Conservation (phyloP, 768 basidiomycete genomes). For the Cubamyces sp. region DNA sequence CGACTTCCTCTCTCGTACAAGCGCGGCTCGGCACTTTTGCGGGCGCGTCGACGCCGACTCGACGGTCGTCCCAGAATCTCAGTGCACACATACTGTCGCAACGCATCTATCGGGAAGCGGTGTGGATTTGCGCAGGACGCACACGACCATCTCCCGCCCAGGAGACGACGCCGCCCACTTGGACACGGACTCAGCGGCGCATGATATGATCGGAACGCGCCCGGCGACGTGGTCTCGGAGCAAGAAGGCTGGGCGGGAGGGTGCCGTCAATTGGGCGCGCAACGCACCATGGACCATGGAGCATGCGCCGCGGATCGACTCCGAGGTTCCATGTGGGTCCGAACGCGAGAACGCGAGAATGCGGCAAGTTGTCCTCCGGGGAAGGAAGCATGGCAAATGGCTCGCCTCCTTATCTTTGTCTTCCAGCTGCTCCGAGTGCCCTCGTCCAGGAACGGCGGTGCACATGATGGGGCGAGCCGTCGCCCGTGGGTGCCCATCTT, state of each 20-base stretch:
- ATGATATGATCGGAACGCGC: constrained; percentile 1
- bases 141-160: constrained; percentile 1
- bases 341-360: not conserved
- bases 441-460: too few relatives aligned
- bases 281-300: not conserved
- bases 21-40: not conserved
- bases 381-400: not conserved
- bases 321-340: constrained; percentile 7
- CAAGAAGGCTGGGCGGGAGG: not conserved
- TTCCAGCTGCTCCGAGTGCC: too few relatives aligned
- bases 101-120: too few relatives aligned
- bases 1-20: not conserved
- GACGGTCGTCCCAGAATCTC: not conserved
- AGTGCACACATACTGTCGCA: not conserved
- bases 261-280: too few relatives aligned
- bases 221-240: not conserved
- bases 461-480: too few relatives aligned
- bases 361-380: not conserved
- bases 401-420: constrained; percentile 6
- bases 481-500: too few relatives aligned
- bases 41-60: not conserved
- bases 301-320: not conserved
- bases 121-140: not conserved
- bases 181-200: not conserved
- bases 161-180: not conserved